phyloP scores from a whole-genome alignment of 345 rosid species.

The Cardiospermum halicacabum region DNA sequence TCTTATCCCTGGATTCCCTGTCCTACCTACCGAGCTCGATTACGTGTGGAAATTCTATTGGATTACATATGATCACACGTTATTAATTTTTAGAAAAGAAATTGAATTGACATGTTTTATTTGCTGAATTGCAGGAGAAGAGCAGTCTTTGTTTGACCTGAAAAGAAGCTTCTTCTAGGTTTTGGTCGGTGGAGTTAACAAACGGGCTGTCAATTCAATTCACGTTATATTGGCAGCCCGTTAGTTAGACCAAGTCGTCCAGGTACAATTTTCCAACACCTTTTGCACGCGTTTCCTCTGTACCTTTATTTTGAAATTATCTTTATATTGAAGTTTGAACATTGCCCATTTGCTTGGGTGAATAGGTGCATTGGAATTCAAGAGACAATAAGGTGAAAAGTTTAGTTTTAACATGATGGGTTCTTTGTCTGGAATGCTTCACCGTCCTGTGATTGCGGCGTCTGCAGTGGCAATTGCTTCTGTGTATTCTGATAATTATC shows the following conservation, averaged over 20 bases:
- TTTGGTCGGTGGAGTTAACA: slow-evolving; percentile 16
- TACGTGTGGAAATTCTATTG: neutral
- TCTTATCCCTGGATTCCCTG: too few species aligned
- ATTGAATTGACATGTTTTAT: neutral
- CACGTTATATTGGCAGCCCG: slow-evolving; percentile 22
- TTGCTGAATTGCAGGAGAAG: neutral
- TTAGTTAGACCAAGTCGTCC: slow-evolving; percentile 8
- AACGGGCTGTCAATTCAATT: slow-evolving; percentile 24
- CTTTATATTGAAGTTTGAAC: neutral
- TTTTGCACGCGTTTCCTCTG: neutral
- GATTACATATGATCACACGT: neutral
- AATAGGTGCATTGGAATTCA: too few species aligned
- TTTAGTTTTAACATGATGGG: slow-evolving; percentile 42
- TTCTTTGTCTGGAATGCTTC: slow-evolving; percentile 70
- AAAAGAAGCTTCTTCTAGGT: neutral
- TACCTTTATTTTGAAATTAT: neutral
- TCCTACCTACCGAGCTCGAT: neutral
- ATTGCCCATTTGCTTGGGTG: too few species aligned
- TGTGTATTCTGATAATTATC: slow-evolving; percentile 56
- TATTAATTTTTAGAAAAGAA: neutral
- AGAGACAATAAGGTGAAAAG: slow-evolving; percentile 12
- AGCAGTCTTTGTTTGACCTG: neutral
- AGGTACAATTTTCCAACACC: neutral
- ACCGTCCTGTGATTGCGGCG: slow-evolving; percentile 84
- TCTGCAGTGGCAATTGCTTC: slow-evolving; percentile 80